Evolutionary conservation across 805 yeast species (phyloP).

Genomic region (Yueomyces sp.): DNA sequence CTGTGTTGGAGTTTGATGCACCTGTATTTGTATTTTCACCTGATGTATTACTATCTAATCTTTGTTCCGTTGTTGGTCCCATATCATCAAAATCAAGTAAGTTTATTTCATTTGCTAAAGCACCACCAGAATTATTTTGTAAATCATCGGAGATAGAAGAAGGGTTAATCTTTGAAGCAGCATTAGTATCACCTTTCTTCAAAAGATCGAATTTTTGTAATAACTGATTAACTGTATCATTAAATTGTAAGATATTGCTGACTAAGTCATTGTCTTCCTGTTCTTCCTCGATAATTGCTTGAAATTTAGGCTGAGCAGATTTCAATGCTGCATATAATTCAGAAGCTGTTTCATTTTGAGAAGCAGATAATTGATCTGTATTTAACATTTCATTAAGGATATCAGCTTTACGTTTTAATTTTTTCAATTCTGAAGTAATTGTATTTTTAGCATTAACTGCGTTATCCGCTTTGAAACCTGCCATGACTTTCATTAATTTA

Average conservation of each 20-base stretch:
- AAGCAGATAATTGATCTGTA: slow-evolving; percentile 26
- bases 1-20: slow-evolving; percentile 6
- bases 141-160: slow-evolving; percentile 20
- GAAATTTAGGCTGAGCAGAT: slow-evolving; percentile 75
- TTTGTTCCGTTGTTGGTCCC: slow-evolving; percentile 1
- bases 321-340: slow-evolving; percentile 72
- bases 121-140: slow-evolving; percentile 11
- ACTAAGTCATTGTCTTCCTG: slow-evolving; percentile 51
- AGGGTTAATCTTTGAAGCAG: slow-evolving; percentile 37
- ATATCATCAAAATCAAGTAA: slow-evolving; percentile 63
- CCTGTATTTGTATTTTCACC: neutral
- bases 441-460: slow-evolving; percentile 51
- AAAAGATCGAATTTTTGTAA: slow-evolving; percentile 53
- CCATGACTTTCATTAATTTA: slow-evolving; percentile 93
- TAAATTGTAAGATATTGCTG: slow-evolving; percentile 48
- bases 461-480: slow-evolving; percentile 86
- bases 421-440: slow-evolving; percentile 71
- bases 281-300: slow-evolving; percentile 73
- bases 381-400: slow-evolving; percentile 78
- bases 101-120: slow-evolving; percentile 32
- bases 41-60: slow-evolving; percentile 1
- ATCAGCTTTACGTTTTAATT: slow-evolving; percentile 74
- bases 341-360: slow-evolving; percentile 49
- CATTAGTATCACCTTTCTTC: slow-evolving; percentile 41
- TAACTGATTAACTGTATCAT: slow-evolving; percentile 62